These are phyloP conservation scores for Moricandia moricandioides DNA, from an alignment of 345 rosid species.

Conservation along the genomic window DNA sequence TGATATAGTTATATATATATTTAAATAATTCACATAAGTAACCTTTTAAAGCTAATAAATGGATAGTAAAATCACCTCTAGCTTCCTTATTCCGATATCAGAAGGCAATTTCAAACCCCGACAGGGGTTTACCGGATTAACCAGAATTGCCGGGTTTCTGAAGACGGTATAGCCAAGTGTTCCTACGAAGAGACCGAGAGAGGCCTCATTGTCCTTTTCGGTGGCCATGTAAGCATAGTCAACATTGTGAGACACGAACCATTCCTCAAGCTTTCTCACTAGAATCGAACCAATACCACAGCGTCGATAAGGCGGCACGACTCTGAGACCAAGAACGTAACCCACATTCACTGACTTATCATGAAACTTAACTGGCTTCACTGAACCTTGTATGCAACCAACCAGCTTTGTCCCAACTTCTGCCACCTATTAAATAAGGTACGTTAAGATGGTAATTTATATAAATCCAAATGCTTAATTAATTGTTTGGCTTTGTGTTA, in stretches of 20 bases:
- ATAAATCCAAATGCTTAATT: background rate
- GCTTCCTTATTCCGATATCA: slow-evolving; percentile 43
- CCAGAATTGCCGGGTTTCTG: slow-evolving; percentile 62
- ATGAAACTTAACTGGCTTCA: slow-evolving; percentile 54
- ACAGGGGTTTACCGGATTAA: slow-evolving; percentile 52
- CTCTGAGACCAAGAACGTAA: slow-evolving; percentile 65
- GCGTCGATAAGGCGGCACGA: slow-evolving; percentile 55
- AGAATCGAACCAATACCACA: slow-evolving; percentile 55
- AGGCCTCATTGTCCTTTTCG: slow-evolving; percentile 65
- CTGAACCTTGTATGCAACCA: slow-evolving; percentile 76
- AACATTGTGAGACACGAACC: slow-evolving; percentile 54
- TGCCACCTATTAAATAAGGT: slow-evolving; percentile 47
- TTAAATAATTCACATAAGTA: background rate
- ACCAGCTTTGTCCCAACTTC: slow-evolving; percentile 55
- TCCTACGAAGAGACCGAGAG: slow-evolving; percentile 52
- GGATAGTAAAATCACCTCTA: slow-evolving; percentile 26
- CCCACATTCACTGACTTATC: slow-evolving; percentile 52
- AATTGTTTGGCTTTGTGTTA: background rate
- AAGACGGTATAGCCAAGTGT: slow-evolving; percentile 53
- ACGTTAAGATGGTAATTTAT: background rate
- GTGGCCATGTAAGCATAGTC: slow-evolving; percentile 83
- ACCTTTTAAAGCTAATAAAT: background rate
- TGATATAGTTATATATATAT: background rate
- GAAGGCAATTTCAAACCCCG: slow-evolving; percentile 36
- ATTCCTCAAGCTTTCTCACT: slow-evolving; percentile 61